Percentiles rank a stretch among this genome's conserved stretches.
phyloP scores from a whole-genome alignment of 768 basidiomycete genomes.

The Russula abietina region DNA sequence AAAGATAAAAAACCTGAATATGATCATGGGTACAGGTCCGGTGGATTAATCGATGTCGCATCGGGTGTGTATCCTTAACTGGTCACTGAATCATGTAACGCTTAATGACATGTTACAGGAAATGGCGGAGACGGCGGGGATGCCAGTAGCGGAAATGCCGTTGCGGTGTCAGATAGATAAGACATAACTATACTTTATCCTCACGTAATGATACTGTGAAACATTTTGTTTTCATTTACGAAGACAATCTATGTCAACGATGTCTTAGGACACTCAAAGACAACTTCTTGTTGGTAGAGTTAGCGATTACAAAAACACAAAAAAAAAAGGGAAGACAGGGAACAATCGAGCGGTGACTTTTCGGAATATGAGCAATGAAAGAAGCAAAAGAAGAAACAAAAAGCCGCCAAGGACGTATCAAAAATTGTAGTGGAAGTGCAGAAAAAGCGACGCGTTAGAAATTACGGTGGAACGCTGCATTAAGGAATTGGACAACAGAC shows the following conservation, averaged over 20 bases:
- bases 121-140: slow-evolving; percentile 20
- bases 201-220: background rate
- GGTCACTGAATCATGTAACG: background rate
- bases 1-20: slow-evolving; percentile 4
- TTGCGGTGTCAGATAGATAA: slow-evolving; percentile 5
- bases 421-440: background rate
- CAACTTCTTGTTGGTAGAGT: slow-evolving; percentile 17
- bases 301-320: slow-evolving; percentile 12
- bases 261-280: background rate
- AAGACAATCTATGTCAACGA: background rate
- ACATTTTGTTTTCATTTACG: background rate
- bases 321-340: background rate
- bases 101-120: background rate
- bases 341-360: slow-evolving; percentile 11
- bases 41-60: slow-evolving; percentile 27
- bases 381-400: slow-evolving; percentile 32
- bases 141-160: slow-evolving; percentile 10
- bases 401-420: slow-evolving; percentile 9
- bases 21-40: background rate
- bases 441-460: slow-evolving; percentile 11
- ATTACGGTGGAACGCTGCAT: slow-evolving; percentile 7
- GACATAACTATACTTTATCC: background rate
- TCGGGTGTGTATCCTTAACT: slow-evolving; percentile 27
- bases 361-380: slow-evolving; percentile 30
- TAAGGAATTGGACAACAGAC: slow-evolving; percentile 17